Conservation (phyloP, 441 rosid genomes). For the Corymbia citriodora region DNA sequence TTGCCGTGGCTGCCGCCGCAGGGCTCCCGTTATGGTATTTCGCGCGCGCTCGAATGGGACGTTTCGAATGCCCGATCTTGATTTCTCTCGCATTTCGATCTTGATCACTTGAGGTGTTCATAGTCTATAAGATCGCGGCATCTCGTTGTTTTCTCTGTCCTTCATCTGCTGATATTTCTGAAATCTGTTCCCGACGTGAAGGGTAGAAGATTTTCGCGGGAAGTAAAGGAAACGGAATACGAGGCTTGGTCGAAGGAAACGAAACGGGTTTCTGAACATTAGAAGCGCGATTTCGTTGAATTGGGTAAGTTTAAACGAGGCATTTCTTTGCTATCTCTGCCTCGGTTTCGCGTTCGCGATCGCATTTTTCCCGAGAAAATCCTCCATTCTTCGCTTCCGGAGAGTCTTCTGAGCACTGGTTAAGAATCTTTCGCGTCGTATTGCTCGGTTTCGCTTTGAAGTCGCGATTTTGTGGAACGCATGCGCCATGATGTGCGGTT, state of each 20-base stretch:
- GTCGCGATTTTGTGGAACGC: neutral
- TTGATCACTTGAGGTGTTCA: neutral
- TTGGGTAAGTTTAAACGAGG: neutral
- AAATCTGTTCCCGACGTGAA: neutral
- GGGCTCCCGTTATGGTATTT: neutral
- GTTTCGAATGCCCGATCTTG: neutral
- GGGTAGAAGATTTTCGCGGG: neutral
- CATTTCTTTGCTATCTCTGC: neutral
- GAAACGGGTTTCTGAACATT: neutral
- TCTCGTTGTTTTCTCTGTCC: neutral
- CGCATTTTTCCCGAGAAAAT: neutral
- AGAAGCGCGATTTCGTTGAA: neutral
- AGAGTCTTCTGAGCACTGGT: neutral
- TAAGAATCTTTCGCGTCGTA: neutral
- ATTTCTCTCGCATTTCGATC: neutral
- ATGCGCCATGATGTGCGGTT: neutral
- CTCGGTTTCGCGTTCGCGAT: neutral
- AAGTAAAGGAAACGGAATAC: neutral
- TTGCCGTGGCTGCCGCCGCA: neutral
- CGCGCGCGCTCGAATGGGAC: neutral
- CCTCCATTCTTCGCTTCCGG: neutral
- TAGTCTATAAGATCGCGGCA: rapidly evolving
- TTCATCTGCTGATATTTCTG: neutral
- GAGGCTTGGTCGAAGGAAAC: neutral
- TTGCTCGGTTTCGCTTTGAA: neutral